Evolutionary conservation across 495 filamentous ascomycete species (phyloP).

Genomic region (Aspergillus funiculosus): DNA sequence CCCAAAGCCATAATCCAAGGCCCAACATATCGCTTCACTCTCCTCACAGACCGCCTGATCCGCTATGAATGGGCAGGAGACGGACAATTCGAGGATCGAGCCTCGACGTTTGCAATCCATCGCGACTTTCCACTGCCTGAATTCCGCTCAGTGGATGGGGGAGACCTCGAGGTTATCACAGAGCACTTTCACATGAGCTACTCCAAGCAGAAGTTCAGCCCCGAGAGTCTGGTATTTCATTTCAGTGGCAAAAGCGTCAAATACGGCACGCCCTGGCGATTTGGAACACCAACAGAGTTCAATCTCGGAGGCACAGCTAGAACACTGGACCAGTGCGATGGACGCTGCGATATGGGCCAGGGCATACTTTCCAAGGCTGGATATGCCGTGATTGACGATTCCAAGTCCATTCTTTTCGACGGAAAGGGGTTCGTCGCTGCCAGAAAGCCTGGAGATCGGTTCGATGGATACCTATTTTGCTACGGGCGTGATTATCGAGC

Average conservation of each 20-base stretch:
- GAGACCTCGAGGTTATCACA: constrained; percentile 46
- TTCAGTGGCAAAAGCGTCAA: constrained; percentile 30
- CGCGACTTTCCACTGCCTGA: constrained; percentile 43
- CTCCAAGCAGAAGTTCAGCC: constrained; percentile 45
- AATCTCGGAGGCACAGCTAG: constrained; percentile 50
- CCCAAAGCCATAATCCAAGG: constrained; percentile 42
- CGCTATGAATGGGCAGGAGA: constrained; percentile 56
- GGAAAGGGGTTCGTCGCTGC: constrained; percentile 42
- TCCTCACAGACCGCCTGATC: constrained; percentile 46
- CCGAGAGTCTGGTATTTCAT: constrained; percentile 35
- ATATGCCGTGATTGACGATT: constrained; percentile 48
- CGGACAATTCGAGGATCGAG: constrained; percentile 51
- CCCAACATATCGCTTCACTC: constrained; percentile 48
- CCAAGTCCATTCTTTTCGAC: constrained; percentile 53
- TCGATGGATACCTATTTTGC: constrained; percentile 54
- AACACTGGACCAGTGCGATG: constrained; percentile 50
- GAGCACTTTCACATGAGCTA: constrained; percentile 46
- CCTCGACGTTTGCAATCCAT: constrained; percentile 51
- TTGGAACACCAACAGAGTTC: constrained; percentile 32
- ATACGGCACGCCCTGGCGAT: constrained; percentile 39
- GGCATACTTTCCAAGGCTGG: constrained; percentile 45
- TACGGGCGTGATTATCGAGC: constrained; percentile 50
- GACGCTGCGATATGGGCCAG: constrained; percentile 40
- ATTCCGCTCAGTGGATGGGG: constrained; percentile 38
- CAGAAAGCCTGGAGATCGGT: constrained; percentile 33